phyloP scores from a whole-genome alignment of 768 basidiomycete genomes.

The Lactifluus subvellereus region DNA sequence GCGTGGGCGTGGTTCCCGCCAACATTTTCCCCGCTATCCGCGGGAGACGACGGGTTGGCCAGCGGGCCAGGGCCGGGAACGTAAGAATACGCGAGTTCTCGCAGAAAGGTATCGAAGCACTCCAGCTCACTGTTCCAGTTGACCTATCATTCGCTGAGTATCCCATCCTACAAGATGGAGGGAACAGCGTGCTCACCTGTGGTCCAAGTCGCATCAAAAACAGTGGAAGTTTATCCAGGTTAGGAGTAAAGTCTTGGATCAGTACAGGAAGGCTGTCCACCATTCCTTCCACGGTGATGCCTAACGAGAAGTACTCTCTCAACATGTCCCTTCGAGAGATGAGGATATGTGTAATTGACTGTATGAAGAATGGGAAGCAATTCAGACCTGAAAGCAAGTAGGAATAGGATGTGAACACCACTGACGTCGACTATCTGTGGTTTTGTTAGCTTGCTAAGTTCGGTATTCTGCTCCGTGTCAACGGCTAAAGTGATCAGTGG shows the following conservation, averaged over 20 bases:
- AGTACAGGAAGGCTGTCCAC: slow-evolving; percentile 80
- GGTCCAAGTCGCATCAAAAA: slow-evolving; percentile 90
- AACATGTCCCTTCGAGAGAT: slow-evolving; percentile 73
- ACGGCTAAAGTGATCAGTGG: slow-evolving; percentile 76
- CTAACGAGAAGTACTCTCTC: slow-evolving; percentile 82
- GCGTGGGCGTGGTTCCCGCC: slow-evolving; percentile 26
- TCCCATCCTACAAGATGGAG: neutral
- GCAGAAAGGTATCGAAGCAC: slow-evolving; percentile 82
- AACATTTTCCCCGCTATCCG: neutral
- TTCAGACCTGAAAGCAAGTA: neutral
- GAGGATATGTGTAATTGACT: slow-evolving; percentile 64
- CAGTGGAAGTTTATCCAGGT: slow-evolving; percentile 82
- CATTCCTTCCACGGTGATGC: slow-evolving; percentile 57
- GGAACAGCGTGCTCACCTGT: slow-evolving; percentile 40
- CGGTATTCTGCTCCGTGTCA: slow-evolving; percentile 52
- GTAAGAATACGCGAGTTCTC: slow-evolving; percentile 91
- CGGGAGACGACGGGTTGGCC: slow-evolving; percentile 17
- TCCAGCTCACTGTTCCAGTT: slow-evolving; percentile 80
- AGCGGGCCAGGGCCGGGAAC: slow-evolving; percentile 52
- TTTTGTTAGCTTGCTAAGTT: slow-evolving; percentile 48
- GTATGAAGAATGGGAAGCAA: neutral
- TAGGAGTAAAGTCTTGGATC: slow-evolving; percentile 82
- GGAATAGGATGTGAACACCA: neutral
- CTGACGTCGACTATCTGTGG: slow-evolving; percentile 67
- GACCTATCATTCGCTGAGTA: slow-evolving; percentile 48